These are phyloP conservation scores for Lolium perenne DNA, from an alignment of 176 grass and related monocot species.

Conservation along the genomic window DNA sequence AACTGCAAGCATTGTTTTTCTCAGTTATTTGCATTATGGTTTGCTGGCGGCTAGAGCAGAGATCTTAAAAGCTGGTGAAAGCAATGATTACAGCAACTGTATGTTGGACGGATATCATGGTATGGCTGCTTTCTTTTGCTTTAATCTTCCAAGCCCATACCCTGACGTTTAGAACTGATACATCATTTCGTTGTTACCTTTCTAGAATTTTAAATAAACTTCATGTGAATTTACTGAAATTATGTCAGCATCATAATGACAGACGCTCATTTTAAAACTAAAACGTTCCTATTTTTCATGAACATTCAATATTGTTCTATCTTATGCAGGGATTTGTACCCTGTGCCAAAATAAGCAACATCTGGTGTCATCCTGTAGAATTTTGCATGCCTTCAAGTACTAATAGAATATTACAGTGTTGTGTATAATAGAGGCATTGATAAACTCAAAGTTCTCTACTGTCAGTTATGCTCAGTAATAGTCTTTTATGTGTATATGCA, in stretches of 20 bases:
- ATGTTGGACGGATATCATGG: constrained; percentile 87
- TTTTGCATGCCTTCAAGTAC: constrained; percentile 4
- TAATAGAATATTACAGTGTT: background rate
- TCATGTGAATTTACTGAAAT: constrained; percentile 25
- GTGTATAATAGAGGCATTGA: background rate
- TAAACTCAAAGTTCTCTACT: constrained; percentile 28
- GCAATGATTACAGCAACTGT: constrained; percentile 63
- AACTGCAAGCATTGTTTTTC: constrained; percentile 34
- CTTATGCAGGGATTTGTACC: background rate
- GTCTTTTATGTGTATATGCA: constrained; percentile 10
- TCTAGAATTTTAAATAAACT: constrained; percentile 38
- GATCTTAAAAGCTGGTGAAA: constrained; percentile 76
- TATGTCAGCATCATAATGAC: constrained; percentile 16
- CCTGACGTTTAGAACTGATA: constrained; percentile 1
- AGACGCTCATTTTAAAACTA: constrained; percentile 31
- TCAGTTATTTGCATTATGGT: constrained; percentile 94
- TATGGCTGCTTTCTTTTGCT: constrained; percentile 41
- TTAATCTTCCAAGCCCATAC: constrained; percentile 18
- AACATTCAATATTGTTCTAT: constrained; percentile 8
- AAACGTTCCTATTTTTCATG: background rate
- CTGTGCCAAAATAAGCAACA: constrained; percentile 30
- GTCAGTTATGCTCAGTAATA: constrained; percentile 4
- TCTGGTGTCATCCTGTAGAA: background rate
- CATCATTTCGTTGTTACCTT: constrained; percentile 18
- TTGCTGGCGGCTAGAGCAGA: constrained; percentile 96